Evolutionary conservation across 495 filamentous ascomycete species (phyloP).

Genomic region (Penicillium turbatum): DNA sequence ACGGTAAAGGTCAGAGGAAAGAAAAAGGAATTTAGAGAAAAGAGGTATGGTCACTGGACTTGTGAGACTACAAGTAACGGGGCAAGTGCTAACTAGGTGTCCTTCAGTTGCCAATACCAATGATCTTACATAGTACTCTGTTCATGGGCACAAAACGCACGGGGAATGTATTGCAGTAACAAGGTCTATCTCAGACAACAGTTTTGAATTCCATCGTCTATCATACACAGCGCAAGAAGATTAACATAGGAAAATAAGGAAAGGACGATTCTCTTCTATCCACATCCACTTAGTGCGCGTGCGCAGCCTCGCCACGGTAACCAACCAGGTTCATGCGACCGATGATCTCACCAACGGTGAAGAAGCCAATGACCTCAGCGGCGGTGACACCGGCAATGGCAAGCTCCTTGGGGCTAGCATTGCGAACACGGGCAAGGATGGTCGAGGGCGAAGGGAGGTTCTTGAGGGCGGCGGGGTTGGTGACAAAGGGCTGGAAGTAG

Average conservation of each 20-base stretch:
- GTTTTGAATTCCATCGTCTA: constrained; percentile 52
- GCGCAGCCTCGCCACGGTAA: constrained; percentile 67
- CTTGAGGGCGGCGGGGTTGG: constrained; percentile 58
- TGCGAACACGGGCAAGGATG: constrained; percentile 62
- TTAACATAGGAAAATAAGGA: constrained; percentile 33
- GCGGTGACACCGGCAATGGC: constrained; percentile 65
- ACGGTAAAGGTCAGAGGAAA: neutral
- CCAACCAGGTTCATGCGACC: constrained; percentile 90
- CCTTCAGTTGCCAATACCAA: neutral
- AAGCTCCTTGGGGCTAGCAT: constrained; percentile 63
- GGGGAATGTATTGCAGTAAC: constrained; percentile 19
- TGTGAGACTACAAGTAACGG: neutral
- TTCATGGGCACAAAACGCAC: neutral
- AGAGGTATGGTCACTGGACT: neutral
- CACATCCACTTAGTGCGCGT: constrained; percentile 54
- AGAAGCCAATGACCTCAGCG: constrained; percentile 93
- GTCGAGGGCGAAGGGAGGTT: constrained; percentile 42
- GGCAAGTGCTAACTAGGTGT: neutral
- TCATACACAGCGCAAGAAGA: constrained; percentile 46
- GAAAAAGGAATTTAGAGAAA: neutral
- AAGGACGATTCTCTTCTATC: constrained; percentile 27
- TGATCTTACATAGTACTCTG: neutral
- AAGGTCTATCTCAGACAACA: constrained; percentile 44
- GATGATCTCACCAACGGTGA: constrained; percentile 96
- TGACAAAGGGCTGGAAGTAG: constrained; percentile 73